Conservation (phyloP, 495 filamentous ascomycete genomes). For the Tricharina praecox region DNA sequence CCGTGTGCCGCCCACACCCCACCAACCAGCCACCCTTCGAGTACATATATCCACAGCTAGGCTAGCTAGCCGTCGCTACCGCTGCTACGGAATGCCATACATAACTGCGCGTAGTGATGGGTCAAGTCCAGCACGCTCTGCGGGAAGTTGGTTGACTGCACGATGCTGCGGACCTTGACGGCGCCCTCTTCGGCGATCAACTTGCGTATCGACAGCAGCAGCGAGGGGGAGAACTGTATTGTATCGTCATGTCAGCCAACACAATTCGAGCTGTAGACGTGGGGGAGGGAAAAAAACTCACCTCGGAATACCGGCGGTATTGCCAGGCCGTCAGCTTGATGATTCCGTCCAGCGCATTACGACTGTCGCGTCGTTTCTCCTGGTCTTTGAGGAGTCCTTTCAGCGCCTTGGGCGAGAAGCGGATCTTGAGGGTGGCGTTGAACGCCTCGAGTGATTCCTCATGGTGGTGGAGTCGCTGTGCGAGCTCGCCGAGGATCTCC, state of each 20-base stretch:
- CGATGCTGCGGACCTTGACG: constrained; percentile 90
- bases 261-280: not conserved
- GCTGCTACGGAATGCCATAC: constrained; percentile 83
- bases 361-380: constrained; percentile 52
- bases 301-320: constrained; percentile 96
- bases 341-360: constrained; percentile 58
- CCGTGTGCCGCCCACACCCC: not conserved
- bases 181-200: constrained; percentile 95
- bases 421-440: constrained; percentile 57
- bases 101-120: constrained; percentile 87
- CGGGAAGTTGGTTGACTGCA: constrained; percentile 84
- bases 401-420: constrained; percentile 83
- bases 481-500: constrained; percentile 91
- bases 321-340: constrained; percentile 92
- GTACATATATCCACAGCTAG: not conserved
- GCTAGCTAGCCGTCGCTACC: constrained; percentile 61
- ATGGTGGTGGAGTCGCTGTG: constrained; percentile 73
- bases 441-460: constrained; percentile 89
- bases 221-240: constrained; percentile 72
- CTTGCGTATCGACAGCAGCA: constrained; percentile 70
- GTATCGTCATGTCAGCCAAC: constrained; percentile 10
- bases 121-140: constrained; percentile 87
- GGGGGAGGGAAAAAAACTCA: constrained; percentile 27
- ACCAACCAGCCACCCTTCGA: too few relatives aligned
- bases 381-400: constrained; percentile 64